These are phyloP conservation scores for Dryas integrifolia DNA, from an alignment of 331 rosid species.

Conservation along the genomic window DNA sequence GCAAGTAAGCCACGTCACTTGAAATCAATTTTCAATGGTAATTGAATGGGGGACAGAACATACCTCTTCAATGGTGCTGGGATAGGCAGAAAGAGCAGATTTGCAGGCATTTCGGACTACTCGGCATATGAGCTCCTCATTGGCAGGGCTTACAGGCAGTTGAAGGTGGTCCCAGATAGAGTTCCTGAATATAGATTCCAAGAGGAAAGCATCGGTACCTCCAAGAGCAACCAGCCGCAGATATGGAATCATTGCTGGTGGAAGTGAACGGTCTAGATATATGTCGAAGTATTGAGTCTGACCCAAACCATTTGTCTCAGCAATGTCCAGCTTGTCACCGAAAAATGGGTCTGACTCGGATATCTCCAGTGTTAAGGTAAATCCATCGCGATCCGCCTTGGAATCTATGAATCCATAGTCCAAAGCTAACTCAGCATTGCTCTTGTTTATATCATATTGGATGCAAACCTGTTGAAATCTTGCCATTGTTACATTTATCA, in stretches of 20 bases:
- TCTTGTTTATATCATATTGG: conserved; percentile 82
- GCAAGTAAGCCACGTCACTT: no score
- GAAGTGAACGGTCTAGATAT: conserved; percentile 55
- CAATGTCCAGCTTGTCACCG: conserved; percentile 80
- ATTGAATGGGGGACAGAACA: neutral
- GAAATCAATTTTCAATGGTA: neutral
- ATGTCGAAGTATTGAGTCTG: conserved; percentile 74
- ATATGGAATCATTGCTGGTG: conserved; percentile 64
- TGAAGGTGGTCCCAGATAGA: conserved; percentile 75
- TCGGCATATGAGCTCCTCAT: conserved; percentile 79
- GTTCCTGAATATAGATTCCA: conserved; percentile 82
- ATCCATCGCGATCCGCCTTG: conserved; percentile 52
- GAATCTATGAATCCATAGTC: conserved; percentile 89
- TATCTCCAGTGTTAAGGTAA: conserved; percentile 68
- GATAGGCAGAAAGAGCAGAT: conserved; percentile 71
- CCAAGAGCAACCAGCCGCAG: conserved; percentile 81
- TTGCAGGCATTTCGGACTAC: conserved; percentile 71
- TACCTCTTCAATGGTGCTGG: conserved; percentile 87
- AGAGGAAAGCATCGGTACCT: conserved; percentile 78
- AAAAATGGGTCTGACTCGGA: conserved; percentile 74
- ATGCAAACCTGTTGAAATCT: conserved; percentile 57
- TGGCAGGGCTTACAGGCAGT: conserved; percentile 76
- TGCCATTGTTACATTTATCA: neutral
- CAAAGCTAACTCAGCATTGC: conserved; percentile 90
- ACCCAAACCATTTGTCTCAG: conserved; percentile 74